Base-by-base conservation (phyloP, 371 early-diverging fungal species). In the Mucor sp. region DNA sequence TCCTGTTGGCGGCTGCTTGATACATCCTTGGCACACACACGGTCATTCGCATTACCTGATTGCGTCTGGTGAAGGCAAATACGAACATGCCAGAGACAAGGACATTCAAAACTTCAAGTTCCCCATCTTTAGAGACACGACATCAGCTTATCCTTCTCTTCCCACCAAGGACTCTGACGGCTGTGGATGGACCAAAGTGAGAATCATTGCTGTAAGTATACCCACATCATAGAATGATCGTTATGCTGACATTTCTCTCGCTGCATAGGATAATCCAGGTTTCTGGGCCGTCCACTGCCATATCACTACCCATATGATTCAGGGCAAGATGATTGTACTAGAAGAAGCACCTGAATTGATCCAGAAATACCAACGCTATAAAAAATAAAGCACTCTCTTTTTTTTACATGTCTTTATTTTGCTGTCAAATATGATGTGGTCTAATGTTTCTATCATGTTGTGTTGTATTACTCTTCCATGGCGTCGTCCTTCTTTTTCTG, bases 251-350 rank as follows among this genome's bases (percentile, higher is more conserved):
- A 21, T 21, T 53, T 25, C 19, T 43, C n/a, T 43, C 8, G 8
- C 21, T 41, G 6, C 21, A 7, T 62, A 75, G 77, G 76, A 82
- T 35, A 85, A 85, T 64, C 83, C 85, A 43, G 83, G 85, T 2
- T 65, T 76, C 23, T 85, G 85, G 85, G 74, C 78, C 7, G 50
- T 83, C 5, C 85, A 85, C 62, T 85, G 83, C 41, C 85, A 83
- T 62, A 78, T 81, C 37, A 80, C 81, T 2, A 65, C 80, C 6
- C 87, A 86, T 55, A 78, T 85, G 77, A 41, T 82, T 44, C 81
- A 80, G 60, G 87, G 87, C 15, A 83, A 79, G 55, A 66, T 79
- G 65, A 70, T 70, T 56, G 65, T 81, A 4, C 55, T 82, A 15
- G 79, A 79, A 67, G 81, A 78, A 66, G 72, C 78, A 33, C 72